Percentiles rank a stretch among this genome's conserved stretches.
phyloP scores from a whole-genome alignment of 208 protist species.

The Trypanosoma vivax region DNA sequence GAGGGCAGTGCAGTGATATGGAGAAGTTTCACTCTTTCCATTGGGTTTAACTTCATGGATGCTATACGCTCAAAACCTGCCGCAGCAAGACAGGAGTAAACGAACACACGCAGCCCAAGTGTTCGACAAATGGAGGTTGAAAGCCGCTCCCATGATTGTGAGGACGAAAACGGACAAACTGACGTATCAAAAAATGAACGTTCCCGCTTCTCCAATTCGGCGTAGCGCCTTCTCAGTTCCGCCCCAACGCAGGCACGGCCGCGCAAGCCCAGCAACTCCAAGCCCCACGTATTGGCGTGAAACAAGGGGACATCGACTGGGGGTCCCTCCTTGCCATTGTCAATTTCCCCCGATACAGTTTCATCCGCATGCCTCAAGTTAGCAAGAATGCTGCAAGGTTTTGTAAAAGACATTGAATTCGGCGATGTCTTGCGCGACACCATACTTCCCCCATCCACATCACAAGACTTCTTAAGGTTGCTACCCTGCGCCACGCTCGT shows the following conservation, averaged over 20 bases:
- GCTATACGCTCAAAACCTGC: slow-evolving; percentile 23
- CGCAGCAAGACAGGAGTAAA: slow-evolving; percentile 58
- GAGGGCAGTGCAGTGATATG: slow-evolving; percentile 58
- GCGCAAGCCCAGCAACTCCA: slow-evolving; percentile 5
- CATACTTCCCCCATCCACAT: too few species aligned
- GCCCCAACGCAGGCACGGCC: slow-evolving; percentile 4
- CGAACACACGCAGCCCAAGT: slow-evolving; percentile 49
- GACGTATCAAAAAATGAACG: too few species aligned
- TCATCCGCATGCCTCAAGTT: too few species aligned
- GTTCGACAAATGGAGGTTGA: slow-evolving; percentile 16
- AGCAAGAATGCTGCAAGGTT: too few species aligned
- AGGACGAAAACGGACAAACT: neutral
- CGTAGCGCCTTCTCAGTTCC: slow-evolving; percentile 14
- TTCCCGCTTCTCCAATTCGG: slow-evolving; percentile 4
- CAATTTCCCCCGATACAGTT: too few species aligned
- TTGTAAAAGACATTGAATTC: too few species aligned
- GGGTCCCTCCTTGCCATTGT: neutral
- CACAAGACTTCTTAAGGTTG: too few species aligned
- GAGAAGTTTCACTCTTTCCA: slow-evolving; percentile 55
- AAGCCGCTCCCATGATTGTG: slow-evolving; percentile 4
- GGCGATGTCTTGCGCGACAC: too few species aligned
- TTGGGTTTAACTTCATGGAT: slow-evolving; percentile 28
- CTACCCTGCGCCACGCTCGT: too few species aligned
- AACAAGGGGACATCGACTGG: neutral
- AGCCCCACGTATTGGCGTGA: slow-evolving; percentile 13